Evolutionary conservation across 2,329 filamentous ascomycete genomes (phyloP).

Genomic region (Alternaria conjuncta): DNA sequence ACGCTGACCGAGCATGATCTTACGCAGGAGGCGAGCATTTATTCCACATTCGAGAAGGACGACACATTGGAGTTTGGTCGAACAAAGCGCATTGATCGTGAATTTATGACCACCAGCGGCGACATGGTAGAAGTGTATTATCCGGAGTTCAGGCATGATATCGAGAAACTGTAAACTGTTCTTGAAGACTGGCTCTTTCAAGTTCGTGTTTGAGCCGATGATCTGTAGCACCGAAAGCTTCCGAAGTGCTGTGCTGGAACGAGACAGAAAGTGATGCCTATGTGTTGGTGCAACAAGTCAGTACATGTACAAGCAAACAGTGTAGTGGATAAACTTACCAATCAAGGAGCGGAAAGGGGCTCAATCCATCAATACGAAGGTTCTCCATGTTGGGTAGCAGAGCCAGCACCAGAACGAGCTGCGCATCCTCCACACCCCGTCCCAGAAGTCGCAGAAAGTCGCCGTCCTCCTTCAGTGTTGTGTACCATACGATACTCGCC

Average conservation of each 20-base stretch:
- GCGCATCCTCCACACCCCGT: background rate
- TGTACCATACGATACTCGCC: conserved; percentile 3
- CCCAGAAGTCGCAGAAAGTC: conserved; percentile 1
- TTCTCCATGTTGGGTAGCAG: background rate
- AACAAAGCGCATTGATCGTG: background rate
- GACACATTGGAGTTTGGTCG: background rate
- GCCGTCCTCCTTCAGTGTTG: background rate
- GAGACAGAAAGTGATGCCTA: background rate
- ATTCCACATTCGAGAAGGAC: background rate
- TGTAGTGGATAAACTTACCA: background rate
- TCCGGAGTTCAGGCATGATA: too few species aligned
- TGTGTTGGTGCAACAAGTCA: background rate
- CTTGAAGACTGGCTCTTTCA: background rate
- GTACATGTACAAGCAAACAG: too few species aligned
- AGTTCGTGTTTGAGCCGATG: background rate
- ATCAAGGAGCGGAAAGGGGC: conserved; percentile 3
- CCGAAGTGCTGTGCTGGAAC: background rate
- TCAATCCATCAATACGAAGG: background rate
- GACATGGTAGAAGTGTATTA: too few species aligned
- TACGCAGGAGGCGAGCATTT: background rate
- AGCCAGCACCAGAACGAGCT: background rate
- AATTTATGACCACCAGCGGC: background rate
- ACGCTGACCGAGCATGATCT: background rate
- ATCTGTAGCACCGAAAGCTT: background rate
- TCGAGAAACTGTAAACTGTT: background rate